Conservation (phyloP, 306 rosid genomes). For the Ormosia emarginata region DNA sequence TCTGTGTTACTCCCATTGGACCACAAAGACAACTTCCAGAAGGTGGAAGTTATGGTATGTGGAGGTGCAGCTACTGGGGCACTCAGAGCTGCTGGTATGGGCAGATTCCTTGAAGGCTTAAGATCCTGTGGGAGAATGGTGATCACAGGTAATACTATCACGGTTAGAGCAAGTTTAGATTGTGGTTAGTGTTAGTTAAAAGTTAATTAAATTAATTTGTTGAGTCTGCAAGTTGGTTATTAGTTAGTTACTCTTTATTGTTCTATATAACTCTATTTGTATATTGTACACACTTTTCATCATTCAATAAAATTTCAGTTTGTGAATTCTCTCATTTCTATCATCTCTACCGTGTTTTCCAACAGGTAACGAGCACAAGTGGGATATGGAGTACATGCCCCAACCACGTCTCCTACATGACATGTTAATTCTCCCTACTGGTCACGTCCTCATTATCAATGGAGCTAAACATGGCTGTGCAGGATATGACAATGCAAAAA, state of each 20-base stretch:
- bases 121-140: conserved; percentile 83
- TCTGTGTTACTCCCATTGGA: conserved; percentile 74
- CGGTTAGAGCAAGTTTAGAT: too few relatives aligned
- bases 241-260: too few relatives aligned
- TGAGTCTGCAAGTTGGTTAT: too few relatives aligned
- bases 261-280: too few relatives aligned
- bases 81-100: conserved; percentile 30
- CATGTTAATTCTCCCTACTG: conserved; percentile 76
- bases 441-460: conserved; percentile 62
- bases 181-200: too few relatives aligned
- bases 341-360: too few relatives aligned
- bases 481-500: conserved; percentile 68
- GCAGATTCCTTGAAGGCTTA: conserved; percentile 49
- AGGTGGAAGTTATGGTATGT: conserved; percentile 71
- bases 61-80: conserved; percentile 81
- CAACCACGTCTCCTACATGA: conserved; percentile 64
- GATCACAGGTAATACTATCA: conserved; percentile 40
- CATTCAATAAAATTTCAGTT: too few relatives aligned
- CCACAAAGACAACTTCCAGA: conserved; percentile 43
- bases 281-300: too few relatives aligned
- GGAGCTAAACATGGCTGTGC: conserved; percentile 65
- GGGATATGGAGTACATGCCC: conserved; percentile 88
- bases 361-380: conserved; percentile 47
- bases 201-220: too few relatives aligned
- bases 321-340: too few relatives aligned